phyloP scores from a whole-genome alignment of 441 rosid genomes.

The Erodium moschatum region DNA sequence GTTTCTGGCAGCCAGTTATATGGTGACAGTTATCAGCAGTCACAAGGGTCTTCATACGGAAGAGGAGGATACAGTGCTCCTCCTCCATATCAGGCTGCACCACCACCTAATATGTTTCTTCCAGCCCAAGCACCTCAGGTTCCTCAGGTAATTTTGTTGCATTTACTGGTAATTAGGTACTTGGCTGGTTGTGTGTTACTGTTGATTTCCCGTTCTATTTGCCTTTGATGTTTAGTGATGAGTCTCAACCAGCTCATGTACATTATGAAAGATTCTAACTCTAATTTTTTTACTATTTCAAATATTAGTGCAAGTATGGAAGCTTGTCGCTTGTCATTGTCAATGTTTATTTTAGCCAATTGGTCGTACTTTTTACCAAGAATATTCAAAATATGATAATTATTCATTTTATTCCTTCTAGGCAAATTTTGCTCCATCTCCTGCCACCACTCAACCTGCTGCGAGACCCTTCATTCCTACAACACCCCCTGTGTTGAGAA shows the following conservation, averaged over 20 bases:
- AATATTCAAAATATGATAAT: constrained; percentile 5
- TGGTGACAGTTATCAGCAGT: constrained; percentile 52
- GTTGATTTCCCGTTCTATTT: neutral
- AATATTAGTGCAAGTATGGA: neutral
- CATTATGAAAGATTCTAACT: neutral
- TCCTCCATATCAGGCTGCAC: constrained; percentile 42
- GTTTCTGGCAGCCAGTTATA: constrained; percentile 39
- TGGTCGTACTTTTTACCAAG: neutral
- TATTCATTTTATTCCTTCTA: constrained; percentile 26
- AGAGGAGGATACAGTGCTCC: constrained; percentile 35
- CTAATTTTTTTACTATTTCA: no score
- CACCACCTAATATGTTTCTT: constrained; percentile 43
- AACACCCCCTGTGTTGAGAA: constrained; percentile 61
- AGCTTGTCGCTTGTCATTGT: neutral
- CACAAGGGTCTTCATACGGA: constrained; percentile 33
- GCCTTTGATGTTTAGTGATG: neutral
- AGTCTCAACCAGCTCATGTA: neutral
- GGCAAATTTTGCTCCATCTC: constrained; percentile 53
- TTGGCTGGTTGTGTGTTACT: neutral
- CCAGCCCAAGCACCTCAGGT: constrained; percentile 48
- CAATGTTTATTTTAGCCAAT: neutral
- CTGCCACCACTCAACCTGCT: constrained; percentile 44
- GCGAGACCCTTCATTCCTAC: constrained; percentile 79
- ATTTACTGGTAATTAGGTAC: neutral
- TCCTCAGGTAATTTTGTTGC: constrained; percentile 42